Evolutionary conservation across 23 red algal species (phyloP), one percentile per base, ranked within the genome.

Genomic region (Gracilaria vermiculophylla): DNA sequence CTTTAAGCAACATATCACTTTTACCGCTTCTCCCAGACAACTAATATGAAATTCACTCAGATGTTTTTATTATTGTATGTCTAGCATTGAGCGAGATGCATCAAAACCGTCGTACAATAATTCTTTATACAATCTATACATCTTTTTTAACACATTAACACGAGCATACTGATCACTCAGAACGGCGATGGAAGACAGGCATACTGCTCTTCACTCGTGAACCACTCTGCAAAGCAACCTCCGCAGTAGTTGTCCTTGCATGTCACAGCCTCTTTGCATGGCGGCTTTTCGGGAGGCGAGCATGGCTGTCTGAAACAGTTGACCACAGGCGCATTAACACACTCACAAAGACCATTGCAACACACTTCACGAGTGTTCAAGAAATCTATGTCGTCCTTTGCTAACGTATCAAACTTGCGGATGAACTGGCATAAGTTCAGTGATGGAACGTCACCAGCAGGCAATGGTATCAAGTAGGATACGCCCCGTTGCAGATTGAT

Each of bases 161-260:
- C n/a, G n/a, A n/a, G n/a, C n/a, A n/a, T n/a, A n/a, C n/a, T n/a
- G n/a, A n/a, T n/a, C n/a, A n/a, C n/a, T 66, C n/a, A 13, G 42
- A 73, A 73, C 39, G 67, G 67, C 4, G 67, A 47, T 32, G 67
- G 67, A 47, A 73, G 67, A 82, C 78, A 82, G 12, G 78, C 56
- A 19, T 60, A 64, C 6, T 48, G 78, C 5, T 55, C 78, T 42
- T 45, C 78, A 2, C 15, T 36, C 0, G 50, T 62, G 53, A 82
- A 82, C 78, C 78, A 82, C 16, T 82, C 78, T 2, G 78, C 78
- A 34, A 64, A 31, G 24, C 78, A 82, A 0, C 36, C 78, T 28
- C 78, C 78, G 42, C 78, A 82, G 42, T 48, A 82, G 55, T 82
- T 82, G 35, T 82, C 53, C 39, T 65, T 55, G 21, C 78, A 82